These are phyloP conservation scores for Bryoglossum gracile DNA, from an alignment of 495 filamentous ascomycete species.

Conservation along the genomic window DNA sequence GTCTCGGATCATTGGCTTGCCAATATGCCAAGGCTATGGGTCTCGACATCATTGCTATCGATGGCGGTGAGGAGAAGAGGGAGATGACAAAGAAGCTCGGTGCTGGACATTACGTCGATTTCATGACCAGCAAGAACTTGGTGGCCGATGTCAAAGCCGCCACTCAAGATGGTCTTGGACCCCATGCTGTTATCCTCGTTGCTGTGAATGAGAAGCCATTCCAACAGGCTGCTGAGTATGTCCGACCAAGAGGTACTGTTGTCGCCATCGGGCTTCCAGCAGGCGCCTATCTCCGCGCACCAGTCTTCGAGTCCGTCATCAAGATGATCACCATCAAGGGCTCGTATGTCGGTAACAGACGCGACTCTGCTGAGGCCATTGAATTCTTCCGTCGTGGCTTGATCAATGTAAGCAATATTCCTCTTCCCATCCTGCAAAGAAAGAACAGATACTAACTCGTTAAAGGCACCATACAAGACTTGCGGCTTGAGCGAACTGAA, in stretches of 20 bases:
- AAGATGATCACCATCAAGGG: constrained; percentile 91
- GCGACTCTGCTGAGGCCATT: constrained; percentile 76
- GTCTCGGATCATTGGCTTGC: constrained; percentile 71
- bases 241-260: constrained; percentile 69
- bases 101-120: constrained; percentile 70
- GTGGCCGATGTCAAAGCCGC: constrained; percentile 73
- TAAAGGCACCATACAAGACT: constrained; percentile 78
- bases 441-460: too few relatives aligned
- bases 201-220: constrained; percentile 86
- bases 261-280: constrained; percentile 83
- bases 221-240: constrained; percentile 85
- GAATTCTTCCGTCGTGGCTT: constrained; percentile 80
- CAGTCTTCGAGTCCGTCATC: constrained; percentile 79
- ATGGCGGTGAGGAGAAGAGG: constrained; percentile 71
- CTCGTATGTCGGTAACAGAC: constrained; percentile 83
- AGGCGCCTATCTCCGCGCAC: constrained; percentile 66
- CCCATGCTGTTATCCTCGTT: constrained; percentile 80
- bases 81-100: constrained; percentile 61
- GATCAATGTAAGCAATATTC: constrained; percentile 56
- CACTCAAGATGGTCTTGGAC: constrained; percentile 71
- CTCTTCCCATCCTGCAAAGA: constrained; percentile 65
- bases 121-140: constrained; percentile 62
- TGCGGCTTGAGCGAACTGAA: constrained; percentile 70
- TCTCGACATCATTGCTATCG: constrained; percentile 67
- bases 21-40: constrained; percentile 92